phyloP scores from a whole-genome alignment of 2,329 filamentous ascomycete genomes.

The Ramichloridium luteum region DNA sequence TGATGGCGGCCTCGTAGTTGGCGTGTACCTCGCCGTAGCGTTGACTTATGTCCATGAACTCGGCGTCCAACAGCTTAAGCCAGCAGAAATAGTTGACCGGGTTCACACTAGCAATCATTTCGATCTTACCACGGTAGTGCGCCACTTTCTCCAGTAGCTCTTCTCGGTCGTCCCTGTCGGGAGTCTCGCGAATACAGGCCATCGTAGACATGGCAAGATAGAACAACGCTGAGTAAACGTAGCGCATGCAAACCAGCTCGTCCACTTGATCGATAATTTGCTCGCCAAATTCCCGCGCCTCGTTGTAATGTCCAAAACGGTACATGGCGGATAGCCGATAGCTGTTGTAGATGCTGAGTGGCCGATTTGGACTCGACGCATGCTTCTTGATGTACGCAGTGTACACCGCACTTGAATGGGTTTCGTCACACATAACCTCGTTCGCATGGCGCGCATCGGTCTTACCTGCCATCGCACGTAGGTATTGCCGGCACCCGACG shows the following conservation, averaged over 20 bases:
- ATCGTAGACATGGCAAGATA: constrained; percentile 33
- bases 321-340: constrained; percentile 32
- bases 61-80: constrained; percentile 56
- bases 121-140: constrained; percentile 47
- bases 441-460: constrained; percentile 41
- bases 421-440: constrained; percentile 54
- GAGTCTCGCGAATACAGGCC: constrained; percentile 27
- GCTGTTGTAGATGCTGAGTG: constrained; percentile 56
- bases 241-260: constrained; percentile 33
- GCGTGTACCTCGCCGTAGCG: constrained; percentile 42
- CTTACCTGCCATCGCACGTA: constrained; percentile 62
- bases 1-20: constrained; percentile 57
- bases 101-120: constrained; percentile 51
- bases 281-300: constrained; percentile 33
- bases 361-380: constrained; percentile 48
- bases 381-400: constrained; percentile 39
- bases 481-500: constrained; percentile 52
- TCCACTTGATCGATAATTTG: constrained; percentile 29
- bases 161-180: constrained; percentile 27
- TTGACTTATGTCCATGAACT: constrained; percentile 46
- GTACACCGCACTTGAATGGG: constrained; percentile 48
- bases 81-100: constrained; percentile 61
- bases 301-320: constrained; percentile 31
- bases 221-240: constrained; percentile 31
- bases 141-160: constrained; percentile 43